Percentiles rank a stretch among this genome's conserved stretches.
Evolutionary conservation across 331 rosid species (phyloP).

Genomic region (Saraca asoca): DNA sequence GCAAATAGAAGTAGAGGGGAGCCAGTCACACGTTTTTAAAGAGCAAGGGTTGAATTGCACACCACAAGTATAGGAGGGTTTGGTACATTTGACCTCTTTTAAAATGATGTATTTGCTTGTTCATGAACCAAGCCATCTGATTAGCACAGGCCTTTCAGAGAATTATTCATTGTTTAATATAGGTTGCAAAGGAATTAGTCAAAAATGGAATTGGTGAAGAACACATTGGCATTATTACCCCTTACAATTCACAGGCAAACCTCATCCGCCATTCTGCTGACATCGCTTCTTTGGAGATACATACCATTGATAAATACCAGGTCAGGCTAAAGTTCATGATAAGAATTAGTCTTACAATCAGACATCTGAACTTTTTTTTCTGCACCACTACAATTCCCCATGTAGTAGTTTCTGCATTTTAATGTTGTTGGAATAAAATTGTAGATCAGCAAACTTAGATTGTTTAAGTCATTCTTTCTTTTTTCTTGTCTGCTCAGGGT

Average conservation of each 20-base stretch:
- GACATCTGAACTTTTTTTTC: conserved; percentile 2
- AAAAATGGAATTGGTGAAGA: conserved; percentile 68
- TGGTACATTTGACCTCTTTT: background rate
- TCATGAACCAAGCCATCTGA: conserved; percentile 20
- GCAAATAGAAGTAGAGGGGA: too few species aligned
- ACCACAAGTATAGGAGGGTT: too few species aligned
- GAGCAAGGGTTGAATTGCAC: too few species aligned
- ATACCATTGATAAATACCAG: conserved; percentile 98
- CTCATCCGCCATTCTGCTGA: conserved; percentile 55
- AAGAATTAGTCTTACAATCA: background rate
- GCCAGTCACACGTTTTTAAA: too few species aligned
- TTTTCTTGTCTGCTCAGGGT: conserved; percentile 55
- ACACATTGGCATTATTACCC: conserved; percentile 86
- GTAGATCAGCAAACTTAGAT: background rate
- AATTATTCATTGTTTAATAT: conserved; percentile 29
- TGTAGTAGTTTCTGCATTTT: background rate
- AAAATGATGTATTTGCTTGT: conserved; percentile 2
- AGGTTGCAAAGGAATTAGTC: conserved; percentile 70
- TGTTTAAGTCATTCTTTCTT: too few species aligned
- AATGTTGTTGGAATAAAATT: background rate
- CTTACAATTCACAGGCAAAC: conserved; percentile 94
- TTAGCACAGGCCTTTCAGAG: background rate
- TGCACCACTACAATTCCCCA: background rate
- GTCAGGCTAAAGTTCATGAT: conserved; percentile 37
- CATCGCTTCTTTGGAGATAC: conserved; percentile 74